Evolutionary conservation across 192 early-diverging fungal genomes (phyloP).

Genomic region (Spizellomyces sp.): DNA sequence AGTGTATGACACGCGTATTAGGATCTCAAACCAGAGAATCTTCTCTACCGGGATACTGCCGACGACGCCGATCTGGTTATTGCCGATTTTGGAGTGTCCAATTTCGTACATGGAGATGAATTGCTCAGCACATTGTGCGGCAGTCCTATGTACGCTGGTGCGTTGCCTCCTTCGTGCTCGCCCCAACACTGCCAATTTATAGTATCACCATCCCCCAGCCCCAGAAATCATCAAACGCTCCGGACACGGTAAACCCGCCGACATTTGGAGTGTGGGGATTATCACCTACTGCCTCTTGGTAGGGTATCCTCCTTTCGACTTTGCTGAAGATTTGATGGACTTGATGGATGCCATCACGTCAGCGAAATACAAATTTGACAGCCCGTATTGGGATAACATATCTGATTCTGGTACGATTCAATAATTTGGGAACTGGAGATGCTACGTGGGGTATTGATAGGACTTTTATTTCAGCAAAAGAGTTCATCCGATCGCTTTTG

Average conservation of each 20-base stretch:
- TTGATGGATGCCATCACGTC: conserved; percentile 53
- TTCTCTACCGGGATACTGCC: conserved; percentile 39
- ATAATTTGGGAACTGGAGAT: background rate
- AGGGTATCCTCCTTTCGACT: conserved; percentile 79
- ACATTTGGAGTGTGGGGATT: conserved; percentile 92
- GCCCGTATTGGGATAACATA: conserved; percentile 74
- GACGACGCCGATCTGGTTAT: conserved; percentile 47
- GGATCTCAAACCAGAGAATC: conserved; percentile 57
- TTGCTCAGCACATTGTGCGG: conserved; percentile 52
- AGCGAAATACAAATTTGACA: conserved; percentile 69
- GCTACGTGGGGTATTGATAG: background rate
- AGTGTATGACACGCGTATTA: background rate
- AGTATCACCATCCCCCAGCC: conserved; percentile 45
- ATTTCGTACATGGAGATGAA: conserved; percentile 50
- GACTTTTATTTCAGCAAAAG: conserved; percentile 37
- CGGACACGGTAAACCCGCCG: conserved; percentile 68
- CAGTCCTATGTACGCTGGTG: conserved; percentile 56
- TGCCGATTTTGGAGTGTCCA: conserved; percentile 60
- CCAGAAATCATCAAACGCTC: conserved; percentile 74
- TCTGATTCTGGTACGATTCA: conserved; percentile 45
- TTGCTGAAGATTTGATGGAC: conserved; percentile 51
- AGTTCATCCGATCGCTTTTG: conserved; percentile 45
- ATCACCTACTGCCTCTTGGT: conserved; percentile 83
- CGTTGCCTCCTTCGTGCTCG: conserved; percentile 4
- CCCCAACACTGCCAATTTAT: background rate